Base-by-base conservation (phyloP, 2,329 filamentous ascomycete genomes). In the Pestalotiopsis sp. region DNA sequence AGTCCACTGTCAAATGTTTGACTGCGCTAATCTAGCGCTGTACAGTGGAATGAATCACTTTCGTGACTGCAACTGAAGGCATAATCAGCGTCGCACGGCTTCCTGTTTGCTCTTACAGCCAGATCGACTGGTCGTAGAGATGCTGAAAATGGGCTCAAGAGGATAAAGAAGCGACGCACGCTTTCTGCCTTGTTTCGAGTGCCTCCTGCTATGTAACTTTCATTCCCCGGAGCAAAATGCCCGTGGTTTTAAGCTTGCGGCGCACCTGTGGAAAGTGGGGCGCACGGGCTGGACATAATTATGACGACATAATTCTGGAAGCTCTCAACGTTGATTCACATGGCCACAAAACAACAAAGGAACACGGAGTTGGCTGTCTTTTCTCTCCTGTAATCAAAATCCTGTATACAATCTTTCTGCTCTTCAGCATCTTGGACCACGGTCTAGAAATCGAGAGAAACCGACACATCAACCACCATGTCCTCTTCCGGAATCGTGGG, bases 401-500 rank as follows among this genome's bases (percentile, higher is more conserved):
- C 7, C 17, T 61, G 10, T 10, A 38, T 39, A 14, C 58, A 3
- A 11, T 30, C 38, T 5, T 14, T 40, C 38, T 24, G 14, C 26
- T 38, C 38, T 30, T 30, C 35, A 20, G 13, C 3, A 38, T n/a
- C 30, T 61, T 39, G 30, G 7, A 52, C 10, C 17, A 2, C 17
- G 44, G 20, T 5, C 17, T n/a, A n/a, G 44, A 9, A 20, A 52
- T n/a, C 44, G 44, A 52, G 20, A 3, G n/a, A 52, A 22, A 24
- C 5, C 24, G 11, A 39, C 26, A 58, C 11, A 58, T 14, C 22
- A 7, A 10, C 56, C 38, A 17, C 26, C 30, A 60, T 38, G 24
- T 61, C 58, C 30, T 58, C 56, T 58, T 61, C 66, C 6, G 59
- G 67, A 30, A 69, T 75, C 52, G 70, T 70, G 17, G 67, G 71